Percentiles rank a stretch among this genome's conserved stretches.
These are phyloP conservation scores for Scytalidium lignicola DNA, from an alignment of 2,329 filamentous ascomycete genomes.

Conservation along the genomic window DNA sequence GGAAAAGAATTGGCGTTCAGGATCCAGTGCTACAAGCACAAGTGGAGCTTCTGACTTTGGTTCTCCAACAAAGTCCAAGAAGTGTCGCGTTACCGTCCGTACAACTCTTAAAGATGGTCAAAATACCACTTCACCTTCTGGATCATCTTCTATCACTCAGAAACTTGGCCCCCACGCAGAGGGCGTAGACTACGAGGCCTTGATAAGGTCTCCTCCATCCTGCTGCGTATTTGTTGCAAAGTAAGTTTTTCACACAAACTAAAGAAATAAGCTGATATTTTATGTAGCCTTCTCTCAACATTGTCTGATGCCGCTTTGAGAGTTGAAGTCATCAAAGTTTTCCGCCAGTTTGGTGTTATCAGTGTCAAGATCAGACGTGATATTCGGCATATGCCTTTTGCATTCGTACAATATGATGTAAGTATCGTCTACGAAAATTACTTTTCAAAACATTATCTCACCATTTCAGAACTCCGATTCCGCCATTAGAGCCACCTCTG, in stretches of 20 bases:
- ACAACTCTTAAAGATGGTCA: not conserved
- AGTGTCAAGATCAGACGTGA: slow-evolving; percentile 62
- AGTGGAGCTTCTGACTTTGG: slow-evolving; percentile 9
- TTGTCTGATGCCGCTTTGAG: slow-evolving; percentile 47
- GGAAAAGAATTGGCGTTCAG: slow-evolving; percentile 22
- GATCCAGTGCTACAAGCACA: slow-evolving; percentile 10
- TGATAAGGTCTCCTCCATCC: slow-evolving; percentile 36
- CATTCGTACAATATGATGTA: slow-evolving; percentile 59
- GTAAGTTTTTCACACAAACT: slow-evolving; percentile 37
- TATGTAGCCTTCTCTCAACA: slow-evolving; percentile 45
- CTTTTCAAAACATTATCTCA: not conserved
- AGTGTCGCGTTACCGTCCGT: not conserved
- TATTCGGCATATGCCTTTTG: slow-evolving; percentile 54
- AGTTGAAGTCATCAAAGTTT: slow-evolving; percentile 45
- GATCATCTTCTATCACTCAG: slow-evolving; percentile 1
- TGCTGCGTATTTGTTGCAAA: slow-evolving; percentile 63
- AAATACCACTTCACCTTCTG: not conserved
- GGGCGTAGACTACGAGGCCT: slow-evolving; percentile 19
- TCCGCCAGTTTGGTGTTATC: slow-evolving; percentile 49
- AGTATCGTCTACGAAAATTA: slow-evolving; percentile 21
- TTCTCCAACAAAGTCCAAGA: slow-evolving; percentile 11
- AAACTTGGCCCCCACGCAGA: slow-evolving; percentile 7
- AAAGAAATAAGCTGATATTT: slow-evolving; percentile 10
- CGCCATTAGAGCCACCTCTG: slow-evolving; percentile 42
- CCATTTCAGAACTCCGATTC: slow-evolving; percentile 39